Evolutionary conservation across 305 asterid genomes (phyloP).

Genomic region (Vinca major): DNA sequence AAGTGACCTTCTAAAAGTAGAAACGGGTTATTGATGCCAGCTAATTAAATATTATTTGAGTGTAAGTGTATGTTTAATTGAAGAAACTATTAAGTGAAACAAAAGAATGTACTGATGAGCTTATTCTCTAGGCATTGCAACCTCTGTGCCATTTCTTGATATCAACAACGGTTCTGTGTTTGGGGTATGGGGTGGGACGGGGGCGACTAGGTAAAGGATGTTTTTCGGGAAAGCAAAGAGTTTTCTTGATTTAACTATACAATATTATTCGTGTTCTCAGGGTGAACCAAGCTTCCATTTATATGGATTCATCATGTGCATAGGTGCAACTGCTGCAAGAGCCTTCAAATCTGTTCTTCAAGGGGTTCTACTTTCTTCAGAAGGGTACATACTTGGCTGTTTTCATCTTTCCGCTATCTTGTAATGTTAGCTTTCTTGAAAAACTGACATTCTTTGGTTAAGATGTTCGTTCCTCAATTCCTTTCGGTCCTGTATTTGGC

Average conservation of each 20-base stretch:
- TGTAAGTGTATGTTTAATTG: neutral
- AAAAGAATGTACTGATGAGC: neutral
- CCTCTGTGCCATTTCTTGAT: neutral
- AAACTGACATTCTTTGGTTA: too few species aligned
- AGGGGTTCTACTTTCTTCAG: slow-evolving; percentile 77
- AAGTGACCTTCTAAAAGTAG: slow-evolving; percentile 5
- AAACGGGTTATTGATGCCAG: neutral
- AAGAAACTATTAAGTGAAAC: neutral
- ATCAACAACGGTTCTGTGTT: neutral
- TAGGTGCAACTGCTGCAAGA: slow-evolving; percentile 90
- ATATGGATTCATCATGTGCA: slow-evolving; percentile 84
- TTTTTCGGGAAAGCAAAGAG: neutral
- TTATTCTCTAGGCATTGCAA: neutral
- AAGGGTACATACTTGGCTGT: slow-evolving; percentile 50
- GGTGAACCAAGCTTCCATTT: slow-evolving; percentile 92
- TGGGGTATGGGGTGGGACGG: neutral
- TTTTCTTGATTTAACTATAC: neutral
- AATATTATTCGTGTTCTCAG: slow-evolving; percentile 34
- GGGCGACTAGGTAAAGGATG: neutral
- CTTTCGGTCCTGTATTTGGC: too few species aligned
- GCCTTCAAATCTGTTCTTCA: slow-evolving; percentile 97
- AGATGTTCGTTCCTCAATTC: too few species aligned
- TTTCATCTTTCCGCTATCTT: too few species aligned
- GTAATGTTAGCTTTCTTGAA: too few species aligned
- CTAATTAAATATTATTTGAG: neutral